These are phyloP conservation scores for Mycena sp. DNA, from an alignment of 1,284 basidiomycete genomes.

Conservation along the genomic window DNA sequence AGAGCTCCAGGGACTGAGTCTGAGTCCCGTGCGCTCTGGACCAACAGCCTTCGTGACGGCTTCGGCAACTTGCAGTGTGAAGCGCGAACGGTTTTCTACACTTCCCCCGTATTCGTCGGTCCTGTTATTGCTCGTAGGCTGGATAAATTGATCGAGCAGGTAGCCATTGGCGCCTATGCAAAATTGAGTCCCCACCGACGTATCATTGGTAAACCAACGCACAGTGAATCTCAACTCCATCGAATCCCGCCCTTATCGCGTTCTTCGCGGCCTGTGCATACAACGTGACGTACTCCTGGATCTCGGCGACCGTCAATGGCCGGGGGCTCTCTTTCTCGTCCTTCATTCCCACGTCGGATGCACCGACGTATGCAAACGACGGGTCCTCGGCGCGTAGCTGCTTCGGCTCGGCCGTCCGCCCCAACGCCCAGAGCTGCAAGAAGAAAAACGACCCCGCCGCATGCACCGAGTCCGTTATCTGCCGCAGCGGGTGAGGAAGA, in stretches of 20 bases:
- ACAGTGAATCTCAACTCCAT: conserved; percentile 26
- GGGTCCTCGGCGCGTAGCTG: conserved; percentile 39
- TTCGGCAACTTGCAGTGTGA: conserved; percentile 53
- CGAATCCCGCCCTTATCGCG: conserved; percentile 49
- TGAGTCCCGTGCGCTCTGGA: conserved; percentile 46
- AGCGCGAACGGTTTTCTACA: conserved; percentile 56
- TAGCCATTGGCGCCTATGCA: conserved; percentile 22
- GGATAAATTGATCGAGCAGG: conserved; percentile 26
- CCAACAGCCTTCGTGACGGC: conserved; percentile 44
- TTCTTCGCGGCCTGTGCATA: conserved; percentile 52
- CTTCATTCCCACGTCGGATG: conserved; percentile 53
- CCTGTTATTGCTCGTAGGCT: conserved; percentile 17
- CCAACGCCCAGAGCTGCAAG: conserved; percentile 58
- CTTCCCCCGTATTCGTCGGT: conserved; percentile 50
- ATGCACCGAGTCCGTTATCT: conserved; percentile 49
- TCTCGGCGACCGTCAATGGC: conserved; percentile 49
- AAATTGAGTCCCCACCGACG: neutral
- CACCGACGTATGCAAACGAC: conserved; percentile 42
- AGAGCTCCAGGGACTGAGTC: conserved; percentile 51
- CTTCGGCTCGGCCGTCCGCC: conserved; percentile 45
- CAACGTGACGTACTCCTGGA: conserved; percentile 52
- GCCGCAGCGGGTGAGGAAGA: neutral
- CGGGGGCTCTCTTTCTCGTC: conserved; percentile 39
- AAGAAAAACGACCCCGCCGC: conserved; percentile 53
- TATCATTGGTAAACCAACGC: neutral